phyloP scores from a whole-genome alignment of 2,329 filamentous ascomycete genomes.

The Aspergillus japonicus region DNA sequence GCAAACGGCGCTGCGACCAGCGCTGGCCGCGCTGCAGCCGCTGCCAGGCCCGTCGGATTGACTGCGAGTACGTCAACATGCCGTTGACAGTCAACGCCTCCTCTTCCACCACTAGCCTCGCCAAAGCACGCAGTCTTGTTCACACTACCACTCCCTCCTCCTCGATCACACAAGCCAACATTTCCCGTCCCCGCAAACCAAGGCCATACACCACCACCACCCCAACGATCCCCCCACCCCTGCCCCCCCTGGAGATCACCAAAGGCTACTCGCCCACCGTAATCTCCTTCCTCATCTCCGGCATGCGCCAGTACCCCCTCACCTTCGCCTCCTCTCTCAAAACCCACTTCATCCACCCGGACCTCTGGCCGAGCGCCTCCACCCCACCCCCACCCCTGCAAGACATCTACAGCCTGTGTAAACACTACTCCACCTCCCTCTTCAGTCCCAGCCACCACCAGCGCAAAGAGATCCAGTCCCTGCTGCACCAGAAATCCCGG shows the following conservation, averaged over 20 bases:
- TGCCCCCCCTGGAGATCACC: constrained; percentile 22
- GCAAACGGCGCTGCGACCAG: constrained; percentile 31
- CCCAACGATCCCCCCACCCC: constrained; percentile 10
- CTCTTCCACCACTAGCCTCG: background rate
- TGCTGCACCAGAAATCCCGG: constrained; percentile 16
- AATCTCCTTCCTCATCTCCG: constrained; percentile 22
- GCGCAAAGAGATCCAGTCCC: constrained; percentile 2
- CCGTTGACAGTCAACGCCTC: constrained; percentile 15
- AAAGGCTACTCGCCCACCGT: constrained; percentile 23
- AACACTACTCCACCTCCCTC: constrained; percentile 6
- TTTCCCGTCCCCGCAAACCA: background rate
- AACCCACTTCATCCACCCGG: constrained; percentile 28
- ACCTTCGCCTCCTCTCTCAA: constrained; percentile 20
- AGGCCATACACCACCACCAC: background rate
- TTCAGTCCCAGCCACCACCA: background rate
- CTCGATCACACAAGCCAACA: background rate
- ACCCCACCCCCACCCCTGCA: constrained; percentile 15
- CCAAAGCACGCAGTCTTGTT: background rate
- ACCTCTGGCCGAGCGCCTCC: constrained; percentile 14
- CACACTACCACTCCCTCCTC: background rate
- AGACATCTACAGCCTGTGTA: constrained; percentile 23
- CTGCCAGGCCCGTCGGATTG: constrained; percentile 20
- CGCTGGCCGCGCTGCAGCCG: constrained; percentile 26
- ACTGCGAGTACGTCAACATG: constrained; percentile 28
- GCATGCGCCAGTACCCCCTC: constrained; percentile 19